phyloP scores from a whole-genome alignment of 179 eudicot genomes.

The Beta corolliflora region DNA sequence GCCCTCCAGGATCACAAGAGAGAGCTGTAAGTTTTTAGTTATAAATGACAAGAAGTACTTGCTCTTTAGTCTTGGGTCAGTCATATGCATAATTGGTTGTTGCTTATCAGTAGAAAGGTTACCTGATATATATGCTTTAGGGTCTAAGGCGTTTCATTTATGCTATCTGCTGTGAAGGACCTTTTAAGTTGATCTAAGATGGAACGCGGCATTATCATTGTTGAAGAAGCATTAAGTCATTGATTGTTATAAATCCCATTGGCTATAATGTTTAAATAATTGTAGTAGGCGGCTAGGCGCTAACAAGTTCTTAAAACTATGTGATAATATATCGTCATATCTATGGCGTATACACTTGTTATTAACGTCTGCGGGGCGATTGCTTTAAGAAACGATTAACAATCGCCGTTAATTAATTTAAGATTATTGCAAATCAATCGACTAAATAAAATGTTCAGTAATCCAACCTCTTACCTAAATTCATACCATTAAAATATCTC shows the following conservation, averaged over 20 bases:
- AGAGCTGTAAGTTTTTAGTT: slow-evolving; percentile 76
- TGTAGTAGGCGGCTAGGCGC: neutral
- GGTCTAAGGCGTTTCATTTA: neutral
- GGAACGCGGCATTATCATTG: neutral
- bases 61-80: neutral
- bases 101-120: slow-evolving; percentile 9
- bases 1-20: slow-evolving; percentile 88
- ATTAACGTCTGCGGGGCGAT: neutral
- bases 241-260: neutral
- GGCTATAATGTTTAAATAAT: neutral
- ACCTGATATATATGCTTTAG: neutral
- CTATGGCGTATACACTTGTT: neutral
- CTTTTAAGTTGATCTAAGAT: slow-evolving; percentile 4
- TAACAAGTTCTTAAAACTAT: neutral
- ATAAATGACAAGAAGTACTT: neutral
- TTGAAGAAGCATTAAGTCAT: neutral
- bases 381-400: neutral
- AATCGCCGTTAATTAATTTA: neutral
- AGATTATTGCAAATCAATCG: neutral
- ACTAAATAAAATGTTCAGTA: neutral
- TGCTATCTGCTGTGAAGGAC: neutral
- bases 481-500: neutral
- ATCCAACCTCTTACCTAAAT: neutral
- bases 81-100: neutral
- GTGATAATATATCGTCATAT: neutral